A percentile compares a stretch with the other conserved stretches of the same genome.
phyloP scores from a whole-genome alignment of 108 stramenopile species.

The Discostella pseudostelligera region DNA sequence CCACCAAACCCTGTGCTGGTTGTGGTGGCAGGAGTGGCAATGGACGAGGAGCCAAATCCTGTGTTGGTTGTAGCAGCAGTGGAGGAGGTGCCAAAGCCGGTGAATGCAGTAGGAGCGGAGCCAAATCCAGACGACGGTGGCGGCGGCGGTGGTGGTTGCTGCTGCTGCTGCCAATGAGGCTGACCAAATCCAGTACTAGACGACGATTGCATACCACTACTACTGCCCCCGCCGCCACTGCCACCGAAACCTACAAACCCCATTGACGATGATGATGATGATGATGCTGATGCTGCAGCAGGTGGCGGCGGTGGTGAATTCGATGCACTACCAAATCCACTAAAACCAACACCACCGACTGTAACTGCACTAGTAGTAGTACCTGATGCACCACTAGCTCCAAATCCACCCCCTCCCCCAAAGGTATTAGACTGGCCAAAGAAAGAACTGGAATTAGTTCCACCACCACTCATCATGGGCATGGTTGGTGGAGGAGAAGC shows the following conservation, averaged over 20 bases:
- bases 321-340: background rate
- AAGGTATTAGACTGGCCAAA: background rate
- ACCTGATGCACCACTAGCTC: no score
- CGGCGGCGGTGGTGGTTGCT: background rate
- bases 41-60: background rate
- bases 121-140: background rate
- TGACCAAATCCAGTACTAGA: background rate
- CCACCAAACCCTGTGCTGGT: no score
- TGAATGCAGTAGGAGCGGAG: background rate
- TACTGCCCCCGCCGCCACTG: background rate
- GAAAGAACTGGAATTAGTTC: no score
- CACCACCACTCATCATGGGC: no score
- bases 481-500: no score
- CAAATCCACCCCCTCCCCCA: no score
- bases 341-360: background rate
- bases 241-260: constrained; percentile 8
- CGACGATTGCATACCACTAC: no score
- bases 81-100: background rate
- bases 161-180: constrained; percentile 4
- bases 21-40: background rate
- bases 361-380: no score
- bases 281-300: background rate
- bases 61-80: background rate
- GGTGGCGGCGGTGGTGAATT: background rate
- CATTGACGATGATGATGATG: background rate